Base-by-base conservation (phyloP, 495 filamentous ascomycete species). In the Cairneyella variabilis region DNA sequence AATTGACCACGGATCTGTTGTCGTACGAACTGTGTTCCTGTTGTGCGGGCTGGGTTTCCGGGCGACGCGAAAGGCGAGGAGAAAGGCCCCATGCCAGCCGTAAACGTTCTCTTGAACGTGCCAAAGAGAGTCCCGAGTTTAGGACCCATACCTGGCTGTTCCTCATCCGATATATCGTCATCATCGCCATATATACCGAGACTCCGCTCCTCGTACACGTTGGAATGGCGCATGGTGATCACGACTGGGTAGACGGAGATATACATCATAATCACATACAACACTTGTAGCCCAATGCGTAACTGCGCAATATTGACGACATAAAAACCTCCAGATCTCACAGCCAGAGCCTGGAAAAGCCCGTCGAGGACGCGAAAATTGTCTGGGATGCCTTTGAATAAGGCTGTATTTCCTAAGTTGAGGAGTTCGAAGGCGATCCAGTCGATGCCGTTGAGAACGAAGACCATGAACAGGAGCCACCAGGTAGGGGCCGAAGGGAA, bases 191-290 rank as follows among this genome's bases (percentile, higher is more conserved):
- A 89, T 40, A 89, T 81, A n/a, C 86, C 85, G 0, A 89, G 73
- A 1, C 75, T 76, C 6, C 77, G 78, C 65, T 90, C 86, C 60
- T 85, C 82, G 54, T 84, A 85, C 4, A 79, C 76, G 57, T 85
- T 85, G 21, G 78, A 80, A 25, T 78, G 73, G 11, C 87, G 76
- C 62, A 90, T 80, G 12, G 78, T 84, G 55, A 91, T 88, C 16
- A 86, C 85, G 26, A 89, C 85, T 0, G 87, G 87, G 57, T 85
- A 89, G 14, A 84, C 77, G 18, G 87, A 83, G 58, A 91, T 87
- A 66, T 92, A 95, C 88, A 95, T 95, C 89, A 93, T 95, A 21
- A 92, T 78, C n/a, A 90, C 82, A 66, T 95, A 95, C 20, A 93
- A 72, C 14, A 90, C 76, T 55, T 91, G 85, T 1, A 95, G 71